Evolutionary conservation across 148 eudicot species (phyloP), one percentile per base, ranked within the genome.

Genomic region (Pharnaceum exiguum): DNA sequence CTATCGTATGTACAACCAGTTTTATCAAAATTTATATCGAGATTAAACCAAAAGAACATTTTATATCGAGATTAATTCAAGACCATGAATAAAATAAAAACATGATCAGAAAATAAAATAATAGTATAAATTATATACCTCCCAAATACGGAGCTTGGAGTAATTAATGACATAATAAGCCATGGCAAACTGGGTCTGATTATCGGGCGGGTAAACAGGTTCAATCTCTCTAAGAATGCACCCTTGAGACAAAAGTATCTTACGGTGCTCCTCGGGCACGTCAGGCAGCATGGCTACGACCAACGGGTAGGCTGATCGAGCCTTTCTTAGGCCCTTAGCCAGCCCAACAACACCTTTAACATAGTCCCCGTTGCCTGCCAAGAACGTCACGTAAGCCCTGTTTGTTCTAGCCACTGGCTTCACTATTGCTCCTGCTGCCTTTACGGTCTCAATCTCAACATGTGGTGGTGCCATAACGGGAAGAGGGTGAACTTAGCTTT

Each of bases 211-310:
- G 57, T 72, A 73, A 21, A 76, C 85, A 3, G 81, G 85, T 35
- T 67, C 70, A 22, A 81, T 81, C 61, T 75, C 83, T 10, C 77
- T 62, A 26, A 82, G 74, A 18, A 82, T 66, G 53, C 87, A 82
- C 1, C 87, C 87, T 46, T 78, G 78, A 0, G 70, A 51, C 27
- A 56, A 77, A 47, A 82, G 69, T 1, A 75, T 40, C 21, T 51
- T 61, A 55, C 87, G 79, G 67, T 82, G 87, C 51, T 82, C 83
- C 57, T 46, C 74, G 56, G 83, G 83, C 25, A 78, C 83, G 38
- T 82, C 87, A 13, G 87, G 87, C 21, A 82, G 48, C 44, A 75
- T 78, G 42, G 83, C 87, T 39, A 82, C 87, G 28, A 82, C 81
- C 10, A 82, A 64, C 2, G 87, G 87, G 49, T 82, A 78, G 7